A percentile compares a stretch with the other conserved stretches of the same genome.
phyloP scores from a whole-genome alignment of 2,329 filamentous ascomycete genomes.

The Sarocladium kiliense region DNA sequence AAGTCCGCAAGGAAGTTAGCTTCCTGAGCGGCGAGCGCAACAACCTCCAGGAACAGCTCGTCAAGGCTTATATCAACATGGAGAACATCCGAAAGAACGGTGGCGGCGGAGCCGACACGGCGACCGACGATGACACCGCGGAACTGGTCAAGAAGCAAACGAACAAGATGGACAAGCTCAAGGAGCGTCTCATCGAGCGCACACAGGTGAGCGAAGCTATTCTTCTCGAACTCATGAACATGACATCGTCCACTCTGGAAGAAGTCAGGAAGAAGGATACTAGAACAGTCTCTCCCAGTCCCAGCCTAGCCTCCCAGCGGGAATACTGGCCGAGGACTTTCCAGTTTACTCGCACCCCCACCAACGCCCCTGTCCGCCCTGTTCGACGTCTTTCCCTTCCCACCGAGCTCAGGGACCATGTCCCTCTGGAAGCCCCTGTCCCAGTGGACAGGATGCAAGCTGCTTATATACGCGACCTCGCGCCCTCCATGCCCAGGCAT shows the following conservation, averaged over 20 bases:
- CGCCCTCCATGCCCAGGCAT: background rate
- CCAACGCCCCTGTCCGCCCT: background rate
- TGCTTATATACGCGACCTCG: background rate
- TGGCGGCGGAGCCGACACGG: constrained; percentile 37
- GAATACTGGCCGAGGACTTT: background rate
- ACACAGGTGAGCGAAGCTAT: constrained; percentile 48
- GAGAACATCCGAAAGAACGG: constrained; percentile 53
- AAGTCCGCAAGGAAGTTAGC: constrained; percentile 46
- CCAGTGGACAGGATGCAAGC: background rate
- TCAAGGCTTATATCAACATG: constrained; percentile 55
- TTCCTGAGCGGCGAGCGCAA: constrained; percentile 47
- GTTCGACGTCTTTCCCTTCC: background rate
- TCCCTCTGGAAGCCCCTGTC: background rate
- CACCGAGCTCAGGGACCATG: background rate
- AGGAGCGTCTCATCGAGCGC: constrained; percentile 48
- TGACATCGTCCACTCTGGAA: background rate
- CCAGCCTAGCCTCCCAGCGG: background rate
- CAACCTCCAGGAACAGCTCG: constrained; percentile 53
- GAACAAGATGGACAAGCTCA: constrained; percentile 55
- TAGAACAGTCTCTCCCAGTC: background rate
- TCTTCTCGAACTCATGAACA: constrained; percentile 1
- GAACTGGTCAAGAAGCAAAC: constrained; percentile 35
- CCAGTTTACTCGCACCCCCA: background rate
- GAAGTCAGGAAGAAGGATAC: background rate
- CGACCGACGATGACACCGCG: constrained; percentile 27